Conservation (phyloP, 805 yeast genomes). For the Wickerhamomyces tratensis region DNA sequence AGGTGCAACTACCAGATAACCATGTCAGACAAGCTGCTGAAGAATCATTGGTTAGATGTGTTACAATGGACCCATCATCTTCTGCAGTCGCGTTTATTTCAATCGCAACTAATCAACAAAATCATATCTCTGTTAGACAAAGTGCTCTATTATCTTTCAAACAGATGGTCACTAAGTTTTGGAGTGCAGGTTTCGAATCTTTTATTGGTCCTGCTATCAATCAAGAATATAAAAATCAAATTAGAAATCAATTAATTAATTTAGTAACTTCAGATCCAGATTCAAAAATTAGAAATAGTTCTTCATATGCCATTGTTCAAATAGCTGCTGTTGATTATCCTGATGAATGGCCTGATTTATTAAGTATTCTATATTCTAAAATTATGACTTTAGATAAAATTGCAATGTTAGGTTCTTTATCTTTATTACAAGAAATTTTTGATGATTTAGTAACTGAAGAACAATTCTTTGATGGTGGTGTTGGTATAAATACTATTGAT, state of each 20-base stretch:
- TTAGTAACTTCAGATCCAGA: slow-evolving; percentile 35
- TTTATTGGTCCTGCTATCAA: slow-evolving; percentile 58
- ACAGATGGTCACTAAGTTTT: slow-evolving; percentile 56
- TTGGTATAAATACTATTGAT: slow-evolving; percentile 45
- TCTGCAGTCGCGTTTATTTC: slow-evolving; percentile 32
- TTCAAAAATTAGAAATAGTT: slow-evolving; percentile 54
- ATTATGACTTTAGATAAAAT: slow-evolving; percentile 21
- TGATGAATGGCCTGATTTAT: slow-evolving; percentile 85
- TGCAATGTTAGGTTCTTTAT: slow-evolving; percentile 40
- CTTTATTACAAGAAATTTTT: slow-evolving; percentile 64
- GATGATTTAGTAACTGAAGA: slow-evolving; percentile 82
- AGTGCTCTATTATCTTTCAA: slow-evolving; percentile 58
- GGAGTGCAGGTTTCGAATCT: slow-evolving; percentile 80
- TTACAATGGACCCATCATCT: slow-evolving; percentile 39
- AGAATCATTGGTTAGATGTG: slow-evolving; percentile 29
- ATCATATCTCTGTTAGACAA: slow-evolving; percentile 38
- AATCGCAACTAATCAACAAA: slow-evolving; percentile 24
- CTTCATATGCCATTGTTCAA: slow-evolving; percentile 70
- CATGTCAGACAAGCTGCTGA: slow-evolving; percentile 43
- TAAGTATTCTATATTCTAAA: slow-evolving; percentile 35
- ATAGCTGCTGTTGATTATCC: slow-evolving; percentile 89
- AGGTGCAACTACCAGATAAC: slow-evolving; percentile 31
- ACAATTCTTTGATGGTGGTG: slow-evolving; percentile 72
- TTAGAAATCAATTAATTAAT: slow-evolving; percentile 41
- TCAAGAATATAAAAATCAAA: slow-evolving; percentile 37